phyloP scores from a whole-genome alignment of 495 filamentous ascomycete species.

The Baudoinia panamericana region DNA sequence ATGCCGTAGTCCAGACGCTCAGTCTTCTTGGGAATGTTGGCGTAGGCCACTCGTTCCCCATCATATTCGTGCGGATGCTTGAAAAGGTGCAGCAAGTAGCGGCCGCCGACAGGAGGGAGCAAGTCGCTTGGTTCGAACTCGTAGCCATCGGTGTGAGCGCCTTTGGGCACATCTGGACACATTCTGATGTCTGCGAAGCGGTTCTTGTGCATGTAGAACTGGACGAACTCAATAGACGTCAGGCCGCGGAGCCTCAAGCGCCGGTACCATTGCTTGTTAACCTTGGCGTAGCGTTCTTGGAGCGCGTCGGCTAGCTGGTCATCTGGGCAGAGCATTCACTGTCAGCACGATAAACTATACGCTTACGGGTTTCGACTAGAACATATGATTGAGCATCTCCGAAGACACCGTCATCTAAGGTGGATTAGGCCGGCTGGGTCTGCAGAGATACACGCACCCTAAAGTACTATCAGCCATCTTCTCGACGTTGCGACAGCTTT shows the following conservation, averaged over 20 bases:
- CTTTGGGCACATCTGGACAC: conserved; percentile 25
- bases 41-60: conserved; percentile 23
- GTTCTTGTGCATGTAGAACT: conserved; percentile 31
- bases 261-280: conserved; percentile 23
- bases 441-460: too few species aligned
- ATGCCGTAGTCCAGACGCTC: conserved; percentile 22
- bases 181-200: conserved; percentile 29
- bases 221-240: conserved; percentile 28
- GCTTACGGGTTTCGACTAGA: too few species aligned
- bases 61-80: conserved; percentile 31
- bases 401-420: too few species aligned
- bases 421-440: too few species aligned
- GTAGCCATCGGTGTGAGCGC: conserved; percentile 22
- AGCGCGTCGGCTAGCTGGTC: conserved; percentile 24
- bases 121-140: conserved; percentile 28
- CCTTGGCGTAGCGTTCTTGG: conserved; percentile 23
- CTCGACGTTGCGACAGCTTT: too few species aligned
- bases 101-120: conserved; percentile 29
- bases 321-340: too few species aligned
- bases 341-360: too few species aligned
- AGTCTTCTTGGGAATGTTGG: conserved; percentile 22
- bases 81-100: conserved; percentile 31
- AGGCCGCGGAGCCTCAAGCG: conserved; percentile 24
- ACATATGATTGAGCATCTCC: too few species aligned
- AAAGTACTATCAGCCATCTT: too few species aligned